Base-by-base conservation (phyloP, 2,329 filamentous ascomycete genomes). In the Fusarium solani-melongenae region DNA sequence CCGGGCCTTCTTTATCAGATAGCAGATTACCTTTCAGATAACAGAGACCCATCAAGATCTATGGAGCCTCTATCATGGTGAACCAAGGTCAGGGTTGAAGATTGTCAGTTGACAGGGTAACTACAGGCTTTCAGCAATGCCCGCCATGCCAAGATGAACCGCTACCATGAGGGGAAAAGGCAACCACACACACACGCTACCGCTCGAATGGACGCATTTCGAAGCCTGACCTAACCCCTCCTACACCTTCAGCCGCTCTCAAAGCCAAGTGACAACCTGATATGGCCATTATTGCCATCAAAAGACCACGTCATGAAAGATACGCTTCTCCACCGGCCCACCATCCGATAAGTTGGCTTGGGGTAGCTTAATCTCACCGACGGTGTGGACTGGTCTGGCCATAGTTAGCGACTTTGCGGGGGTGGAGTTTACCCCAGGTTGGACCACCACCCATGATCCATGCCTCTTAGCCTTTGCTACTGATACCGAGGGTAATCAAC, bases 401-500 rank as follows among this genome's bases (percentile, higher is more conserved):
- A 59, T 24, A 29, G 24, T 14, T 59, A 41, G 56, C 11, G 22
- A 41, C 36, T 66, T 66, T 66, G 63, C 63, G 63, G 63, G 62
- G 63, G 63, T 66, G 63, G 63, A 62, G 63, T 24, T 61, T 41
- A 36, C 44, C 29, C 49, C 38, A 58, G 33, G 55, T 58, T 58
- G 33, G 34, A 11, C 34, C 44, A 46, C 27, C 17, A 56, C 5
- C 57, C 36, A 22, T 60, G 57, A 60, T 60, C 36, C 57, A 41
- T 44, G 39, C 33, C 36, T 22, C 15, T 41, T 27, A n/a, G 46
- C 46, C 17, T 65, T n/a, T 22, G 29, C 38, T 9, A 51, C 22
- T 29, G 33, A 64, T 64, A 57, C 46, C 36, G 33, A 31, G 49
- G 33, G 24, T 56, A 34, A 57, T 39, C 33, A 56, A 33, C 53